Evolutionary conservation across 441 rosid species (phyloP), one percentile per base, ranked within the genome.

Genomic region (Dalechampia spathulata): DNA sequence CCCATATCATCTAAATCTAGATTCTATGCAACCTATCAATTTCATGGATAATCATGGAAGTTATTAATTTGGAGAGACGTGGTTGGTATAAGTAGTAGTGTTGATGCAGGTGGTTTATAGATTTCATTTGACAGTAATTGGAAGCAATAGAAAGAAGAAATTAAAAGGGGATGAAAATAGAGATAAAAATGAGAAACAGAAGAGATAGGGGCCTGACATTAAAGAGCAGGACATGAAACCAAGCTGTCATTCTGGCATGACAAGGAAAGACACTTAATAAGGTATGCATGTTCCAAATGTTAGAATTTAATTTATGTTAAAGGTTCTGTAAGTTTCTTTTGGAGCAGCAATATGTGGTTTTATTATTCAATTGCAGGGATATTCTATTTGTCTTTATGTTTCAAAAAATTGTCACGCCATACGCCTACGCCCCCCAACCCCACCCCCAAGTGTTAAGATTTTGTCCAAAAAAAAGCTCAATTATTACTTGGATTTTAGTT

Each of bases 241-340:
- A 53, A 53, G 66, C 66, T 62, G 60, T 62, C 59, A 22, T 53
- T 30, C 59, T 36, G 48, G 47, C 60, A 53, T 53, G 66, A 62
- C 36, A 62, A 25, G 66, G 60, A 62, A 53, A 36, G 25, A 44
- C 28, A 6, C 20, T 30, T 30, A 30, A 30, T 23, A 32, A 34
- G 17, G 1, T 32, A 40, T 32, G 2, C 30, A 32, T 20, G 8
- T 13, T 26, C 28, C 36, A 36, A 23, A 21, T 57, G 51, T 22
- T 7, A 39, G 27, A 19, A 38, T 47, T 49, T 13, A 47, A 2
- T 43, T 34, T 8, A 30, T 13, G 17, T 22, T 14, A 44, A 26
- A 16, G 0, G 13, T 12, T 25, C 4, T 7, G 0, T 3, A 0
- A 0, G 8, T 36, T 37, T 17, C 30, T 17, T 40, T 37, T 25